Evolutionary conservation across 305 asterid species (phyloP).

Genomic region (Euphrasia arctica): DNA sequence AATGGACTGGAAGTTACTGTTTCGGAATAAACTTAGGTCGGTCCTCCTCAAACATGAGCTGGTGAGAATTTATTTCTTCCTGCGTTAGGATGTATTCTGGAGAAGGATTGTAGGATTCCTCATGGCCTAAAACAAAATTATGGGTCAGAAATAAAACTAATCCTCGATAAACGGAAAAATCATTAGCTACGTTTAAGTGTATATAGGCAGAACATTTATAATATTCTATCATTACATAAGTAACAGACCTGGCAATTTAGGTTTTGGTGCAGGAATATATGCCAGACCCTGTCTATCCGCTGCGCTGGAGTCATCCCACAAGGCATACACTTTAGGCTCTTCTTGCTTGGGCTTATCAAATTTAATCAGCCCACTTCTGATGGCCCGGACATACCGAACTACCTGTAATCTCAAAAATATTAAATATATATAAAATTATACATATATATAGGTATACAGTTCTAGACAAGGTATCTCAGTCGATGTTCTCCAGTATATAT

Average conservation of each 20-base stretch:
- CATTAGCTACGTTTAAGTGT: neutral
- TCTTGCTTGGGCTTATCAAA: constrained; percentile 67
- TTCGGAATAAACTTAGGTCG: constrained; percentile 89
- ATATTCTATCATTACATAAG: constrained; percentile 14
- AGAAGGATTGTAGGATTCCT: constrained; percentile 92
- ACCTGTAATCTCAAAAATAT: constrained; percentile 44
- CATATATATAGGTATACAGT: neutral
- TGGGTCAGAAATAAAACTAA: constrained; percentile 22
- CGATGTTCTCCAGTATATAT: neutral
- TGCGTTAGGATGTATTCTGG: constrained; percentile 88
- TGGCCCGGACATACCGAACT: constrained; percentile 67
- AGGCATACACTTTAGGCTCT: constrained; percentile 49
- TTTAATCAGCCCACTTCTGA: constrained; percentile 74
- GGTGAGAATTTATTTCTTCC: constrained; percentile 83
- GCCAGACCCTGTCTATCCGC: constrained; percentile 83
- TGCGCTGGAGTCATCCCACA: constrained; percentile 84
- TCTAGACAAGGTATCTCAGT: no score
- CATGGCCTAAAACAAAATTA: constrained; percentile 70
- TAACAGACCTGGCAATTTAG: constrained; percentile 76
- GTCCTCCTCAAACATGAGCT: constrained; percentile 95
- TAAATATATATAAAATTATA: neutral
- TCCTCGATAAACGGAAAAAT: constrained; percentile 12
- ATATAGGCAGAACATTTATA: constrained; percentile 12
- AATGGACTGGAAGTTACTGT: constrained; percentile 40
- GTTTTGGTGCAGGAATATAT: constrained; percentile 89